phyloP scores from a whole-genome alignment of 23 red algal genomes.

The Gracilaria gracilis region DNA sequence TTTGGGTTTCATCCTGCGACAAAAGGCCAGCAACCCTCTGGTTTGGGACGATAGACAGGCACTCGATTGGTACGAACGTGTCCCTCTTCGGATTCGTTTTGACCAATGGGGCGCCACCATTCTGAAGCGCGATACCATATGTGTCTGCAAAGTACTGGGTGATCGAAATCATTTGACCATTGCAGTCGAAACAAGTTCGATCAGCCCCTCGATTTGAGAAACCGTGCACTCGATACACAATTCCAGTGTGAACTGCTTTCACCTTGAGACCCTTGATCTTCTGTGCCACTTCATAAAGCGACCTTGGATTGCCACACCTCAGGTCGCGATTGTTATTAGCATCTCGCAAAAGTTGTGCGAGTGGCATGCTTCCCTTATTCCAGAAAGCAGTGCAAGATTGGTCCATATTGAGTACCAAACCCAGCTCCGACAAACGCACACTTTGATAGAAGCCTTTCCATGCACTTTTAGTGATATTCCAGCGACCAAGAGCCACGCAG shows the following conservation, averaged over 20 bases:
- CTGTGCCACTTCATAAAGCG: neutral
- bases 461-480: slow-evolving; percentile 35
- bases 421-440: slow-evolving; percentile 27
- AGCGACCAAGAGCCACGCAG: neutral
- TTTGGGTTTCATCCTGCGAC: slow-evolving; percentile 35
- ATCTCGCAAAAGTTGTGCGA: slow-evolving; percentile 28
- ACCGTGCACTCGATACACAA: slow-evolving; percentile 47
- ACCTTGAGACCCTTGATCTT: slow-evolving; percentile 54
- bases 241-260: slow-evolving; percentile 53
- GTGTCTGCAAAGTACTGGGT: slow-evolving; percentile 48
- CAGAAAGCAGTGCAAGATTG: slow-evolving; percentile 69
- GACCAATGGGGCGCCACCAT: slow-evolving; percentile 49
- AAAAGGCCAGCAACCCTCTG: slow-evolving; percentile 51
- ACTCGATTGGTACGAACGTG: slow-evolving; percentile 67
- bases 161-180: slow-evolving; percentile 55
- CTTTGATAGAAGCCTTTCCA: slow-evolving; percentile 78
- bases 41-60: slow-evolving; percentile 53
- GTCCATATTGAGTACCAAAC: slow-evolving; percentile 58
- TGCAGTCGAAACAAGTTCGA: slow-evolving; percentile 41
- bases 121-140: slow-evolving; percentile 28
- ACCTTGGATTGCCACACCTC: slow-evolving; percentile 2
- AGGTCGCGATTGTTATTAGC: slow-evolving; percentile 48
- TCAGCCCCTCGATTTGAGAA: slow-evolving; percentile 62
- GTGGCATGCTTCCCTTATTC: slow-evolving; percentile 32
- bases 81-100: slow-evolving; percentile 54